Evolutionary conservation across 371 early-diverging fungal species (phyloP), one percentile per base, ranked within the genome.

Genomic region (Dinochytrium kinnereticum): DNA sequence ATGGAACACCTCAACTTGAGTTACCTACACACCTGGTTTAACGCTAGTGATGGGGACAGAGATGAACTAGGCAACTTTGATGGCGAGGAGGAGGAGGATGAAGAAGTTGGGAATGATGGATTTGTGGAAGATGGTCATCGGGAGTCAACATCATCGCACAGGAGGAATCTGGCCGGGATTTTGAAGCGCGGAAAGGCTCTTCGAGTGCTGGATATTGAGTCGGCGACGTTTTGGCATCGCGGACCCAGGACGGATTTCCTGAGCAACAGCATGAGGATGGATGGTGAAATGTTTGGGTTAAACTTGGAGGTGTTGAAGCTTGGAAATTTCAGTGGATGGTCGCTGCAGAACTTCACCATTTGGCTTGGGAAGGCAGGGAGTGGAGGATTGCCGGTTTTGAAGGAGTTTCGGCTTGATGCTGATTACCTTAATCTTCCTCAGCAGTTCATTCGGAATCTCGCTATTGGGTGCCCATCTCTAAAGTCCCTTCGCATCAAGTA

Each of bases 121-220:
- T 7, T 28, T 30, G 24, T 24, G 26, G 57, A 55, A 17, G 10
- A 7, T 55, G 57, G 21, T 7, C 30, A 24, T 10, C 10, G 30
- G 28, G 57, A 55, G 10, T 17, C 13, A 26, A 31, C 55, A 17
- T 44, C 74, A 1, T 68, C 67, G 21, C 30, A 68, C 44, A 28
- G 69, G 19, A 19, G 74, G 24, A 74, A 74, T 61, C 50, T 74
- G 5, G 49, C 74, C 15, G 65, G 61, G 55, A 74, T 74, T 7
- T 31, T 74, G 49, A 59, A 61, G n/a, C 21, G 13, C 17, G 28
- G 39, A 1, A 53, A 59, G 24, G 24, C 17, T 1, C 37, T 74
- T 17, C 53, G 17, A 26, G 39, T n/a, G n/a, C 30, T 72, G 19
- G 38, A 51, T n/a, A 50, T 72, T 26, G 65, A 72, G 28, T 26